Conservation (phyloP, 1,139 yeast species). For the Pichia sp. region DNA sequence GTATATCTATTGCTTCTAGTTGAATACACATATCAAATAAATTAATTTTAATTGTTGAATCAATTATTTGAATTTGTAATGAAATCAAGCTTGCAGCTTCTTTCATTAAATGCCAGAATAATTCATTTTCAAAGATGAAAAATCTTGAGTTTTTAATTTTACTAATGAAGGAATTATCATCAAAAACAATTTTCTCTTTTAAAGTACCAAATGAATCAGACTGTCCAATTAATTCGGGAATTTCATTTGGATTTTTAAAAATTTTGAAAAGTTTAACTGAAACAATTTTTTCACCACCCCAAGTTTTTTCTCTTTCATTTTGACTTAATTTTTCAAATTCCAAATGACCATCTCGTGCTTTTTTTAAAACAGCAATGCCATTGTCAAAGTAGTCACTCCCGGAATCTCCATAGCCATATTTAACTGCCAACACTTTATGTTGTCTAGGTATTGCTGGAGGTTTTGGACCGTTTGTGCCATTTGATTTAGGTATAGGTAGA, state of each 20-base stretch:
- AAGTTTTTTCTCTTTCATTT: slow-evolving; percentile 29
- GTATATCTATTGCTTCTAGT: slow-evolving; percentile 34
- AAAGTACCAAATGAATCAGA: slow-evolving; percentile 8
- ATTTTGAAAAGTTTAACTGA: slow-evolving; percentile 40
- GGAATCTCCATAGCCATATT: slow-evolving; percentile 86
- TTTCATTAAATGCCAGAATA: slow-evolving; percentile 60
- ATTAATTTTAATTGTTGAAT: slow-evolving; percentile 57
- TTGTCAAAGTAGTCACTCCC: slow-evolving; percentile 72
- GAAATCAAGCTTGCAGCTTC: slow-evolving; percentile 73
- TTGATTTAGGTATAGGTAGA: slow-evolving; percentile 28
- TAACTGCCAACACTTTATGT: slow-evolving; percentile 53
- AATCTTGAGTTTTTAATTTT: slow-evolving; percentile 57
- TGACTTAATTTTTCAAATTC: slow-evolving; percentile 24
- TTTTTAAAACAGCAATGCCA: slow-evolving; percentile 64
- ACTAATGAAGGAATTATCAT: slow-evolving; percentile 18
- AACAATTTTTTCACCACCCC: slow-evolving; percentile 34
- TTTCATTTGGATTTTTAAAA: slow-evolving; percentile 5
- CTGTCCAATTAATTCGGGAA: slow-evolving; percentile 10
- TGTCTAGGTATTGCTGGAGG: slow-evolving; percentile 12
- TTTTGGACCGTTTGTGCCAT: background rate
- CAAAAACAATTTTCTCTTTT: slow-evolving; percentile 1
- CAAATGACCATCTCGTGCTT: slow-evolving; percentile 27
- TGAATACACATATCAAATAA: slow-evolving; percentile 60
- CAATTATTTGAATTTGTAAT: slow-evolving; percentile 61
- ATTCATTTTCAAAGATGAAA: slow-evolving; percentile 80